Evolutionary conservation across 371 early-diverging fungal genomes (phyloP), one percentile per base, ranked within the genome.

Genomic region (Mortierella sp.): DNA sequence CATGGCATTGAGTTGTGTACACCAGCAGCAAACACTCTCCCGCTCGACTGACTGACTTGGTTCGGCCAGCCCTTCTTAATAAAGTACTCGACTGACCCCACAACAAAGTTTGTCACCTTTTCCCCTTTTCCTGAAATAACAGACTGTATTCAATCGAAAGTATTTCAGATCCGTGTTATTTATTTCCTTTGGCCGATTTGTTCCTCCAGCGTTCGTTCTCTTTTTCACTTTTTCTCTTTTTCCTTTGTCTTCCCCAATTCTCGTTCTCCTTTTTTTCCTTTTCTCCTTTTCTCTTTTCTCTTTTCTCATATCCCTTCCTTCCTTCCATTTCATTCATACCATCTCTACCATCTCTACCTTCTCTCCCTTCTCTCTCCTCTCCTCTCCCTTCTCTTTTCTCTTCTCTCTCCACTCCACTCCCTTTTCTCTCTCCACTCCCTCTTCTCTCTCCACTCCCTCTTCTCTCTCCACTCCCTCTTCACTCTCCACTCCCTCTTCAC

Each of bases 31-130:
- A 44, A 11, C 3, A 46, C 48, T 46, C 48, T 46, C 48, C 55
- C 56, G 27, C 56, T 27, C 56, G 56, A 55, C n/a, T 55, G 55
- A 55, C 54, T 54, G 54, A 1, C 56, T 55, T 1, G 27, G 27
- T 11, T 35, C 35, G 35, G 35, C 35, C 35, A 35, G 35, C 27
- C 58, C 18, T 51, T 49, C 16, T 51, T 21, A n/a, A 58, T 12
- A 58, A n/a, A 27, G 27, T 58, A 27, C 58, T 58, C 58, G 58
- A 60, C 29, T 60, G 60, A 60, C 60, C 60, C 60, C 60, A 60
- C 60, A 60, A 60, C 60, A 60, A 60, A 60, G 27, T 27, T 51
- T 14, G 4, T 60, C 11, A 6, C 12, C 5, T 29, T 14, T 29
- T 27, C 10, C 10, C 29, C 58, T 58, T 58, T 58, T 58, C 29